Conservation (phyloP, 768 basidiomycete genomes). For the Macrolepiota dolichaula region DNA sequence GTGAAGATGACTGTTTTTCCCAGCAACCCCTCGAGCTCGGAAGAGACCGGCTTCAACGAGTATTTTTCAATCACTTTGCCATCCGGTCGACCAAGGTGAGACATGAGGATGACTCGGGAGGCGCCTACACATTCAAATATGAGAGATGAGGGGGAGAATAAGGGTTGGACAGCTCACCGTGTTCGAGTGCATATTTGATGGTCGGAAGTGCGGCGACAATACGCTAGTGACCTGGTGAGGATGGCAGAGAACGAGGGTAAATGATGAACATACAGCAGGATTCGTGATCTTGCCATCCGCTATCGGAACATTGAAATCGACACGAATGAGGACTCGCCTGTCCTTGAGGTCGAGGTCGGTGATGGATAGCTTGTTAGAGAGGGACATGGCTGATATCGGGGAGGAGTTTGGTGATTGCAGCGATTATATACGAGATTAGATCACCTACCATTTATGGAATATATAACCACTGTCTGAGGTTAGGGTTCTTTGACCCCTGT, state of each 20-base stretch:
- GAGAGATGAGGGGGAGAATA: slow-evolving; percentile 9
- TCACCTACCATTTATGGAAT: slow-evolving; percentile 2
- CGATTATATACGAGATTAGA: slow-evolving; percentile 22
- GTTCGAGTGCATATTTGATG: slow-evolving; percentile 87
- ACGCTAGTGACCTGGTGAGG: slow-evolving; percentile 51
- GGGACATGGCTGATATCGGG: slow-evolving; percentile 62
- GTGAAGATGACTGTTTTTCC: slow-evolving; percentile 76
- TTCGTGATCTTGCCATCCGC: slow-evolving; percentile 92
- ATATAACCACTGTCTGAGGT: slow-evolving; percentile 16
- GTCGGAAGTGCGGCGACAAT: slow-evolving; percentile 97
- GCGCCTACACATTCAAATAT: slow-evolving; percentile 50
- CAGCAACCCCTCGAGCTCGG: slow-evolving; percentile 75
- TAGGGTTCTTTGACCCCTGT: slow-evolving; percentile 23
- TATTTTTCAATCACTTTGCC: slow-evolving; percentile 87
- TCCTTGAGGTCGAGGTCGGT: slow-evolving; percentile 85
- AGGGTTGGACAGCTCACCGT: slow-evolving; percentile 44
- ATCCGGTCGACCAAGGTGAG: slow-evolving; percentile 96
- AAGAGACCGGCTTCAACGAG: slow-evolving; percentile 84
- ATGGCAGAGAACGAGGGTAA: slow-evolving; percentile 12
- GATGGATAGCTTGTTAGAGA: slow-evolving; percentile 92
- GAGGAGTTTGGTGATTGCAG: slow-evolving; percentile 14
- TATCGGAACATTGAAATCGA: slow-evolving; percentile 96
- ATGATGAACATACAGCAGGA: slow-evolving; percentile 69
- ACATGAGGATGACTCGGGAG: slow-evolving; percentile 87
- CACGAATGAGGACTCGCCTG: slow-evolving; percentile 90